Evolutionary conservation across 768 basidiomycete species (phyloP), one percentile per base, ranked within the genome.

Genomic region (Rhodotorula graminis): DNA sequence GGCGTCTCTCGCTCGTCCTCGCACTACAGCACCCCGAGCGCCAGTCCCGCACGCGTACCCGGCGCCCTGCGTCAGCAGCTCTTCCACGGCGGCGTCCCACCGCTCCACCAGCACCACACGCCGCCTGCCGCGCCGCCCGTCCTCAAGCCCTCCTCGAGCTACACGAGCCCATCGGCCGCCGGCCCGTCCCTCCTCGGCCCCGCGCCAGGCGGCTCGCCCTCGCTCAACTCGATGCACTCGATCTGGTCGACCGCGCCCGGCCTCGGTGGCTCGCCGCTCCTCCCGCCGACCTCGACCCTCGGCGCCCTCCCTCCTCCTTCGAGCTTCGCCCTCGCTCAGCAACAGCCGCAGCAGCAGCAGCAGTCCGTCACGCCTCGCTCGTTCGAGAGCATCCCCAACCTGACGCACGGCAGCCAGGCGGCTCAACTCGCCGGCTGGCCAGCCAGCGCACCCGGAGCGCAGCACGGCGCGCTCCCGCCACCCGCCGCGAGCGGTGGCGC

Each of bases 301-400:
- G 50, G 25, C 37, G 33, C 2, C 37, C 15, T 49, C 42, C 21
- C 47, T 59, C 15, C 29, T 25, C 16, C 65, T 11, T 15, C 33
- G 23, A 5, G 19, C 44, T 53, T 47, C 44, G 29, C 29, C 9
- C 46, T 31, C 47, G 65, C 64, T 12, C 25, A 40, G 5, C 58
- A 31, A 8, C 70, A 44, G 21, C 57, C n/a, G n/a, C n/a, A n/a
- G n/a, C n/a, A n/a, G n/a, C 58, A 31, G 14, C 70, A 44, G 21
- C 57, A 55, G 25, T 40, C 71, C 0, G 63, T 72, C 62, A 68
- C 71, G 18, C 40, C 66, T 7, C 62, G 56, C 44, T 64, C 66
- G 50, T 72, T 72, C 71, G 71, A 72, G 27, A 2, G 62, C 56
- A 68, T 72, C 29, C 71, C 71, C 27, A 72, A 72, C 58, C 42